Conservation (phyloP, 441 rosid species). For the Raphanus hybrid region DNA sequence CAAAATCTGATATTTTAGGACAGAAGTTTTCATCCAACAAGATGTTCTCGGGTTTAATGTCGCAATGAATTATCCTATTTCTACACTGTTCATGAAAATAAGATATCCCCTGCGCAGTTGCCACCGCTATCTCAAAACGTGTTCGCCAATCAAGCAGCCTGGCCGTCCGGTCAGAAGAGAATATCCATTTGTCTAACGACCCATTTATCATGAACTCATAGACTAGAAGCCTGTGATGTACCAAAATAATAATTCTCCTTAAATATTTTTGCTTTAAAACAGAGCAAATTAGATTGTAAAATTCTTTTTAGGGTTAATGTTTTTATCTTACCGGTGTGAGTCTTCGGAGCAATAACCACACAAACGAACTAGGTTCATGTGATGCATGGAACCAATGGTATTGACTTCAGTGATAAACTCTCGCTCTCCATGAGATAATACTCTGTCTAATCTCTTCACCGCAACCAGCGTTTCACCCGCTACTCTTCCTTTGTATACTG, state of each 20-base stretch:
- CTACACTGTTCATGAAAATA: slow-evolving; percentile 94
- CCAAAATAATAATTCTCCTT: neutral
- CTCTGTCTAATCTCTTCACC: slow-evolving; percentile 81
- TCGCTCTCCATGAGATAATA: slow-evolving; percentile 84
- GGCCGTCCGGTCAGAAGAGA: slow-evolving; percentile 50
- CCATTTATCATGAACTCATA: slow-evolving; percentile 93
- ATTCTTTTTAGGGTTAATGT: neutral
- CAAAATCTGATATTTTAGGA: slow-evolving; percentile 91
- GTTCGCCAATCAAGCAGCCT: slow-evolving; percentile 75
- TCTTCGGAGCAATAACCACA: slow-evolving; percentile 90
- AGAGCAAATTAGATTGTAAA: neutral
- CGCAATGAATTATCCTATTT: slow-evolving; percentile 89
- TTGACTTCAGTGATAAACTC: slow-evolving; percentile 94
- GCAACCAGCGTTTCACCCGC: slow-evolving; percentile 60
- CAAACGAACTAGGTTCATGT: slow-evolving; percentile 89
- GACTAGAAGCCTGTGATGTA: slow-evolving; percentile 65
- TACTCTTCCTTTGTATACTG: slow-evolving; percentile 83
- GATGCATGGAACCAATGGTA: slow-evolving; percentile 95
- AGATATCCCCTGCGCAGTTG: slow-evolving; percentile 86
- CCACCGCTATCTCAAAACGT: slow-evolving; percentile 68
- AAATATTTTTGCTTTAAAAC: slow-evolving; percentile 2
- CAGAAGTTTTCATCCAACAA: slow-evolving; percentile 74
- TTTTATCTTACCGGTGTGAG: slow-evolving; percentile 62
- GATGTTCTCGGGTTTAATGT: slow-evolving; percentile 89
- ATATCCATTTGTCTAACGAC: slow-evolving; percentile 91